phyloP scores from a whole-genome alignment of 768 basidiomycete genomes.

The Calvatia gigantea region DNA sequence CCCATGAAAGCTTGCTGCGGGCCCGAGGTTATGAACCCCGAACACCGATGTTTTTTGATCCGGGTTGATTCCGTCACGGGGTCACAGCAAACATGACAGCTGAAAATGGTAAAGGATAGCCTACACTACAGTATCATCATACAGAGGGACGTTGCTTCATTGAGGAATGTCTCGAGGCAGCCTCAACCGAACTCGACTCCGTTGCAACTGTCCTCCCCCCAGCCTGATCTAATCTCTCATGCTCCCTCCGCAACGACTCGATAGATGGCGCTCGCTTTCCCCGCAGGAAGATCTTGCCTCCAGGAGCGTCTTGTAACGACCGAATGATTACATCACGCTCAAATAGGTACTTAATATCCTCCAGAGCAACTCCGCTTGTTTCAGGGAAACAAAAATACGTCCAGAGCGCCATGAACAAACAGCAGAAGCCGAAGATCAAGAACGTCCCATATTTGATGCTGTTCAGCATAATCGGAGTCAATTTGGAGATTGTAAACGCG shows the following conservation, averaged over 20 bases:
- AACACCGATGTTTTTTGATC: constrained; percentile 1
- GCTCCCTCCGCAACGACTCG: constrained; percentile 17
- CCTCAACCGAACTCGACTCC: neutral
- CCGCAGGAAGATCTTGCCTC: constrained; percentile 32
- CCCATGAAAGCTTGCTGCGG: neutral
- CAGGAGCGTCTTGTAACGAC: constrained; percentile 38
- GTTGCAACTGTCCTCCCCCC: neutral
- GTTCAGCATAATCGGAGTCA: constrained; percentile 35
- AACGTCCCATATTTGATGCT: constrained; percentile 36
- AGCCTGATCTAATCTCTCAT: neutral
- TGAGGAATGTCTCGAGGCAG: neutral
- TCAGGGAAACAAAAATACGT: constrained; percentile 43
- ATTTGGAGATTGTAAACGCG: constrained; percentile 41
- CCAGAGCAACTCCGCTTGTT: constrained; percentile 41
- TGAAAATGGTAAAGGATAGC: neutral
- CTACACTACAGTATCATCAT: neutral
- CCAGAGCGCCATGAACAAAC: constrained; percentile 39
- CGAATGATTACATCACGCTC: constrained; percentile 33
- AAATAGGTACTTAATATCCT: constrained; percentile 44
- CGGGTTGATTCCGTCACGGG: neutral
- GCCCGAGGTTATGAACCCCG: neutral
- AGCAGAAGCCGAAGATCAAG: constrained; percentile 38
- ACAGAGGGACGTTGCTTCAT: neutral
- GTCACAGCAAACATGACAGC: neutral
- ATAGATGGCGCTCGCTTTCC: constrained; percentile 21